These are phyloP conservation scores for Tricholoma sp. DNA, from an alignment of 768 basidiomycete species.

Conservation along the genomic window DNA sequence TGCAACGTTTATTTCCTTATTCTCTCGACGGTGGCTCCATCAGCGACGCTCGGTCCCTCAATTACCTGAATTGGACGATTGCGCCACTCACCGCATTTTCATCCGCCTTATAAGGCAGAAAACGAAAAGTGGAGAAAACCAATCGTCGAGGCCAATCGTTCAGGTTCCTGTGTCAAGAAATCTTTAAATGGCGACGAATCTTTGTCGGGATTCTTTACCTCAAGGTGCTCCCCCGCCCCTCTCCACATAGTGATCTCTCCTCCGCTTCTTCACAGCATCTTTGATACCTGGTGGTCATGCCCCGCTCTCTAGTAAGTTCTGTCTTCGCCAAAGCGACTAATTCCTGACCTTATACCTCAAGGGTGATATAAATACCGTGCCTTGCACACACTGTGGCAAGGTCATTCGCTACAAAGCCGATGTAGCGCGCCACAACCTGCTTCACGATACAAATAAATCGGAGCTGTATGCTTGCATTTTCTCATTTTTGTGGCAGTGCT, in stretches of 20 bases:
- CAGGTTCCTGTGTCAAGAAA: conserved; percentile 2
- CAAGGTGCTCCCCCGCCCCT: conserved; percentile 4
- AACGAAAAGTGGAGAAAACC: conserved; percentile 13
- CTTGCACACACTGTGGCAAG: conserved; percentile 14
- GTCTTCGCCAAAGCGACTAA: neutral
- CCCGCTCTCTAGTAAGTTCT: conserved; percentile 6
- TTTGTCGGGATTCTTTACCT: neutral
- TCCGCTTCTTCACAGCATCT: neutral
- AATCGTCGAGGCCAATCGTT: conserved; percentile 9
- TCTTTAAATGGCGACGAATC: conserved; percentile 6
- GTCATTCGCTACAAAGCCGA: conserved; percentile 17
- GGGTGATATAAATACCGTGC: conserved; percentile 15
- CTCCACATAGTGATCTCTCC: neutral
- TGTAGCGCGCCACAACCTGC: conserved; percentile 14
- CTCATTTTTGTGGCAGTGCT: neutral
- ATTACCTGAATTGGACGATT: conserved; percentile 14
- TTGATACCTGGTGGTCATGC: neutral
- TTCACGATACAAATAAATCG: conserved; percentile 9
- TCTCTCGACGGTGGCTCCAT: conserved; percentile 9
- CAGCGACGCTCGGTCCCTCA: conserved; percentile 11
- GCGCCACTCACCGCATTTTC: conserved; percentile 9
- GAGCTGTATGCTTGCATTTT: conserved; percentile 9
- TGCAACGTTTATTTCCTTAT: conserved; percentile 11
- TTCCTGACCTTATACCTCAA: neutral
- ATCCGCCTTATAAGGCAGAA: conserved; percentile 11